Percentiles rank a stretch among this genome's conserved stretches.
Evolutionary conservation across 768 basidiomycete genomes (phyloP).

Genomic region (Paxillus rubicundulus): DNA sequence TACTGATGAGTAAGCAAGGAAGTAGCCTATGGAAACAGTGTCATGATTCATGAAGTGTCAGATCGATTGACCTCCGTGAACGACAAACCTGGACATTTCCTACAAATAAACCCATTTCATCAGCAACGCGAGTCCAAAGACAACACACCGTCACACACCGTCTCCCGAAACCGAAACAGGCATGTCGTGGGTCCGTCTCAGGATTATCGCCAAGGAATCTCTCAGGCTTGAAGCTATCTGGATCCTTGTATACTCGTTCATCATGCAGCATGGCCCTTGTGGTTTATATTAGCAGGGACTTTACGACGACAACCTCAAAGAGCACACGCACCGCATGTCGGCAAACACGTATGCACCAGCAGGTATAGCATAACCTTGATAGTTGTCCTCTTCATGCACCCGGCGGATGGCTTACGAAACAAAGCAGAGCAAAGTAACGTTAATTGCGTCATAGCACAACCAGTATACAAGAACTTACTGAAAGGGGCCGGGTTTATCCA

Average conservation of each 20-base stretch:
- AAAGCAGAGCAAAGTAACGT: too few species aligned
- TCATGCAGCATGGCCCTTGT: slow-evolving; percentile 51
- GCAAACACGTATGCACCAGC: slow-evolving; percentile 32
- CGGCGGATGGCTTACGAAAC: not conserved
- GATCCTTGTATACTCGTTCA: slow-evolving; percentile 31
- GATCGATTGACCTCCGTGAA: not conserved
- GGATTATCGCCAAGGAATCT: slow-evolving; percentile 13
- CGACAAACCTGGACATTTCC: slow-evolving; percentile 1
- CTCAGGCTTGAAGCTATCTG: slow-evolving; percentile 26
- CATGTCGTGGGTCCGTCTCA: not conserved
- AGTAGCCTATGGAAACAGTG: not conserved
- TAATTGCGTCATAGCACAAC: not conserved
- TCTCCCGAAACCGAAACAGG: slow-evolving; percentile 14
- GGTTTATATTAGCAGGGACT: too few species aligned
- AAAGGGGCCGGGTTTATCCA: slow-evolving; percentile 1
- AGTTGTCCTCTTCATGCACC: not conserved
- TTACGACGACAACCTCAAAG: too few species aligned
- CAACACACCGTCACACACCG: slow-evolving; percentile 2
- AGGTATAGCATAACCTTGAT: slow-evolving; percentile 31
- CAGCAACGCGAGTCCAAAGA: not conserved
- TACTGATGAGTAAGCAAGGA: not conserved
- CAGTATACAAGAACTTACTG: not conserved
- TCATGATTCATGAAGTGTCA: not conserved
- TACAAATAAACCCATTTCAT: not conserved
- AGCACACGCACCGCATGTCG: slow-evolving; percentile 33